Evolutionary conservation across 2,329 filamentous ascomycete species (phyloP).

Genomic region (Xylariaceae sp.): DNA sequence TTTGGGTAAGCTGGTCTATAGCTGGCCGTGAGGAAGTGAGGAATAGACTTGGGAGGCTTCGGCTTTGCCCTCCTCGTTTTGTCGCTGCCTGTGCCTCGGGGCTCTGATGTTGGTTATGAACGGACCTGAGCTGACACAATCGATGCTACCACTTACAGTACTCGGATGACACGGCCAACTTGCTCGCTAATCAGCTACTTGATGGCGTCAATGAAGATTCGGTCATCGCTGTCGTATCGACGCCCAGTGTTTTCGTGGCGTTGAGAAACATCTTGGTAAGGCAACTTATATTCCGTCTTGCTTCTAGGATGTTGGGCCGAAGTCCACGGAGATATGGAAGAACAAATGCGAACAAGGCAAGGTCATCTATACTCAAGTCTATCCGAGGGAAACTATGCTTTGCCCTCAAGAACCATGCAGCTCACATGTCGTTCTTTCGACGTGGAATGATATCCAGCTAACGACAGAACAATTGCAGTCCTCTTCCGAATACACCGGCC

Average conservation of each 20-base stretch:
- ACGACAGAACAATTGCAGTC: constrained; percentile 5
- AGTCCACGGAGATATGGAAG: not conserved
- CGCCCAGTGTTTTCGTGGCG: constrained; percentile 74
- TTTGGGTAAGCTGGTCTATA: constrained; percentile 57
- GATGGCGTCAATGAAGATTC: constrained; percentile 53
- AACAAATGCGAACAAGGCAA: too few relatives aligned
- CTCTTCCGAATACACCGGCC: constrained; percentile 17
- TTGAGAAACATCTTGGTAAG: constrained; percentile 66
- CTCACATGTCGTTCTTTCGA: not conserved
- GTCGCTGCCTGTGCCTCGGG: not conserved
- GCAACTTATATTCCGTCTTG: not conserved
- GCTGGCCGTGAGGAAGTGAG: not conserved
- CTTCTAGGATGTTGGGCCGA: not conserved
- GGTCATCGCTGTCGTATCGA: constrained; percentile 65
- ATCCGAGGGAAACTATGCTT: too few relatives aligned
- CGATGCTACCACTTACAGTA: constrained; percentile 47
- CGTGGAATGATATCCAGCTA: not conserved
- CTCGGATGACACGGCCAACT: constrained; percentile 64
- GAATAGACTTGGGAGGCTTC: not conserved
- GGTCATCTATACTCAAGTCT: too few relatives aligned
- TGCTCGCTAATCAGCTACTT: constrained; percentile 63
- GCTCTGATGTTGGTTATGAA: not conserved
- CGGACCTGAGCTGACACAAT: not conserved
- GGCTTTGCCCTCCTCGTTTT: not conserved
- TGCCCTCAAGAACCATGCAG: too few relatives aligned